phyloP scores from a whole-genome alignment of 345 rosid species.

The Corymbia maculata region DNA sequence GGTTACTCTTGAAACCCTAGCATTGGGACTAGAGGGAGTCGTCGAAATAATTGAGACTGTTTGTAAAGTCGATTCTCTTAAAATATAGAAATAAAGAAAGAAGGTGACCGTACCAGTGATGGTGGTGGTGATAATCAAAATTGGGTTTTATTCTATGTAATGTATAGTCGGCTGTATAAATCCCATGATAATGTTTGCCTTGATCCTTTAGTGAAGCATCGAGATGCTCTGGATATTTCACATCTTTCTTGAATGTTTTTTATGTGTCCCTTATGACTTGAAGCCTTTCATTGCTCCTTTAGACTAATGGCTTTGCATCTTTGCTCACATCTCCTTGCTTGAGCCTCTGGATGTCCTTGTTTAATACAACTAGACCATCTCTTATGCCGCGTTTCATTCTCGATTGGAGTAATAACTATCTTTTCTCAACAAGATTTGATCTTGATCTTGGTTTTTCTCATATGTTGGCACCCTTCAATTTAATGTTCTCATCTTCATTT shows the following conservation, averaged over 20 bases:
- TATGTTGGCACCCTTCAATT: neutral
- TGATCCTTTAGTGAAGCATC: no score
- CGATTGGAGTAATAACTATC: fast-evolving
- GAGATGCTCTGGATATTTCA: neutral
- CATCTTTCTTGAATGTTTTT: neutral
- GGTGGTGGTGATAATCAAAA: neutral
- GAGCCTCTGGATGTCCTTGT: neutral
- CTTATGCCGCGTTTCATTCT: neutral
- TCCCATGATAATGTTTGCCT: neutral
- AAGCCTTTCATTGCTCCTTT: neutral
- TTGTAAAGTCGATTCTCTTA: neutral
- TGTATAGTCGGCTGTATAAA: neutral
- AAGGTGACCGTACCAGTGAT: fast-evolving
- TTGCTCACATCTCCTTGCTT: neutral
- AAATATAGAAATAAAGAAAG: neutral
- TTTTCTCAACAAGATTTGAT: neutral
- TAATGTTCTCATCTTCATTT: neutral
- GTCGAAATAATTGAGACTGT: neutral
- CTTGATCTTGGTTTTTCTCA: neutral
- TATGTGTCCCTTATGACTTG: neutral
- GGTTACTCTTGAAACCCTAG: neutral
- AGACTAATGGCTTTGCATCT: neutral
- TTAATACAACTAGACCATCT: neutral
- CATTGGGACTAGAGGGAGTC: neutral
- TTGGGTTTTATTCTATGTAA: neutral